These are phyloP conservation scores for Pneumocystis sp. DNA, from an alignment of 1,139 yeast species.

Conservation along the genomic window DNA sequence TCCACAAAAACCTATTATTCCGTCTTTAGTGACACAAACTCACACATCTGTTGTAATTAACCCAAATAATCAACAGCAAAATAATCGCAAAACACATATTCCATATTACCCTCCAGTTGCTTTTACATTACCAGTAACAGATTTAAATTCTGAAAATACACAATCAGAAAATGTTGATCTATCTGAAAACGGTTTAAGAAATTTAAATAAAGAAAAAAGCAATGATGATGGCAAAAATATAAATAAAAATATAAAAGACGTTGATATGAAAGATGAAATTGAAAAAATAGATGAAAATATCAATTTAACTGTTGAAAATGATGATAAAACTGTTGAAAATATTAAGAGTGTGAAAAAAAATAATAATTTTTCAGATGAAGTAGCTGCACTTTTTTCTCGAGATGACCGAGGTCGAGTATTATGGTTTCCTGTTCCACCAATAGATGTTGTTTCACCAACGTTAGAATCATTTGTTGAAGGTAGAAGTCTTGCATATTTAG, in stretches of 20 bases:
- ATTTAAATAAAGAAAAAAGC: neutral
- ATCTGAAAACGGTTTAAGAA: neutral
- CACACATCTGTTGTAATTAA: conserved; percentile 3
- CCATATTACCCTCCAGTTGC: neutral
- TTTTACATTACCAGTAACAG: neutral
- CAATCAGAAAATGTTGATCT: neutral
- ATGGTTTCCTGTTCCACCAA: conserved; percentile 20
- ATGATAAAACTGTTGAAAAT: neutral
- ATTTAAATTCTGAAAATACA: neutral
- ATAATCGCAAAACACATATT: neutral
- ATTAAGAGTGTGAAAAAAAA: neutral
- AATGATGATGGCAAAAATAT: neutral
- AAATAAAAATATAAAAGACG: neutral
- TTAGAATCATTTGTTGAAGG: conserved; percentile 2
- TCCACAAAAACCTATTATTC: conserved; percentile 11
- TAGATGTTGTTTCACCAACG: conserved; percentile 11
- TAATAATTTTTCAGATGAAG: conserved; percentile 13
- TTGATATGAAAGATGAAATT: neutral
- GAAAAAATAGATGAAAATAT: neutral
- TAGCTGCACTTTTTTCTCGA: conserved; percentile 13
- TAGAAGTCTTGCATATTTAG: conserved; percentile 3
- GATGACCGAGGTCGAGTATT: conserved; percentile 16
- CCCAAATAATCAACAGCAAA: conserved; percentile 2
- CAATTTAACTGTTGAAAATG: neutral
- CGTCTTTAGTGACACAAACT: conserved; percentile 1